These are phyloP conservation scores for Candida maesae DNA, from an alignment of 805 yeast genomes.

Conservation along the genomic window DNA sequence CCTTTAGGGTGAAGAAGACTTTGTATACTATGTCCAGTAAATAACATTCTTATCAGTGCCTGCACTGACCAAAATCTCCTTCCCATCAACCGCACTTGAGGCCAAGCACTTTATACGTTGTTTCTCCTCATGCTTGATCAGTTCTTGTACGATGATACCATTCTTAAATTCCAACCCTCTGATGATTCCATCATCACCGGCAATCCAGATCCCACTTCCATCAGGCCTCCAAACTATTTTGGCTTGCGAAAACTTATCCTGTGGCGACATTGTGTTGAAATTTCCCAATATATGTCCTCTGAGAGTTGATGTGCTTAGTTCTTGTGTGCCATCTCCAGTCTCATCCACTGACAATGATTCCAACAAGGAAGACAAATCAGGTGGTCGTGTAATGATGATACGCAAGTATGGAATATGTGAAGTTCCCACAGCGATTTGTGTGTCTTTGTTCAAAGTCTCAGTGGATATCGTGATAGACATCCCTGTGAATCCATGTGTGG, in stretches of 20 bases:
- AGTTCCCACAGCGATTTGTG: slow-evolving; percentile 58
- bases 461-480: slow-evolving; percentile 36
- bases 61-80: slow-evolving; percentile 42
- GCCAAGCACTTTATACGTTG: slow-evolving; percentile 49
- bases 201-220: slow-evolving; percentile 56
- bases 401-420: slow-evolving; percentile 79
- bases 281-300: slow-evolving; percentile 40
- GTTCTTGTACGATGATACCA: slow-evolving; percentile 33
- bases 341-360: too few relatives aligned
- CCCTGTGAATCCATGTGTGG: slow-evolving; percentile 60
- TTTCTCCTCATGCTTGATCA: slow-evolving; percentile 28
- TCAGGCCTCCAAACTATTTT: slow-evolving; percentile 41
- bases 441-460: slow-evolving; percentile 12
- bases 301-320: slow-evolving; percentile 14
- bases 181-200: slow-evolving; percentile 64
- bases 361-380: slow-evolving; percentile 21
- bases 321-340: slow-evolving; percentile 8
- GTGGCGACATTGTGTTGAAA: slow-evolving; percentile 53
- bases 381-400: slow-evolving; percentile 50
- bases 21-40: slow-evolving; percentile 29
- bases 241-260: slow-evolving; percentile 60
- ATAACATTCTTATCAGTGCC: slow-evolving; percentile 43
- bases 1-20: too few relatives aligned
- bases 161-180: slow-evolving; percentile 53
- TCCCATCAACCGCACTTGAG: slow-evolving; percentile 25